phyloP scores from a whole-genome alignment of 2,329 filamentous ascomycete genomes.

The Fusarium denticulatum region DNA sequence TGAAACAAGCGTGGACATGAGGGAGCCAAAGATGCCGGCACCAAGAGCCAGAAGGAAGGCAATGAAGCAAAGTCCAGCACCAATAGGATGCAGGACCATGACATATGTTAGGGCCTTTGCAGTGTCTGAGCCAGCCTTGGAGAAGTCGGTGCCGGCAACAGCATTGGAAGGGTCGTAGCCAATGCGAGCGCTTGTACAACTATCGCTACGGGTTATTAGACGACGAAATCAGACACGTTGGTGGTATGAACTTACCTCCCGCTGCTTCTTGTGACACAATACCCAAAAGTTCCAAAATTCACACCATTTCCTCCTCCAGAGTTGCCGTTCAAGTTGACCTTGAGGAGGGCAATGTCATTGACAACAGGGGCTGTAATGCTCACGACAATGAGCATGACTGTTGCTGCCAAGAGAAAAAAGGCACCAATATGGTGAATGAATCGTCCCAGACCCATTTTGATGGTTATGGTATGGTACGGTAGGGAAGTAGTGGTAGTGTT shows the following conservation, averaged over 20 bases:
- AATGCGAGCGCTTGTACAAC: constrained; percentile 59
- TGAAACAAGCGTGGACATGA: constrained; percentile 61
- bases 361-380: constrained; percentile 69
- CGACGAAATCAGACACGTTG: background rate
- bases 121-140: constrained; percentile 54
- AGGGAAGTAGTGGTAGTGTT: background rate
- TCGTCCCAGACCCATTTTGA: constrained; percentile 58
- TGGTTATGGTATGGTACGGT: background rate
- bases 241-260: constrained; percentile 31
- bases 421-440: constrained; percentile 68
- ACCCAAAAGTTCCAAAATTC: constrained; percentile 70
- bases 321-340: constrained; percentile 57
- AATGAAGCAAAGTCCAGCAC: constrained; percentile 66
- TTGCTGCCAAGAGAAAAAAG: constrained; percentile 64
- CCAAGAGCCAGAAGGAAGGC: constrained; percentile 66
- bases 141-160: constrained; percentile 55
- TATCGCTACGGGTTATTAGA: constrained; percentile 48
- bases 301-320: constrained; percentile 53
- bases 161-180: constrained; percentile 66
- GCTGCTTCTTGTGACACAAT: constrained; percentile 54
- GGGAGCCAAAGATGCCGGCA: constrained; percentile 61
- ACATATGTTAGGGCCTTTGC: constrained; percentile 63
- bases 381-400: constrained; percentile 66
- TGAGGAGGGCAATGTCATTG: constrained; percentile 63
- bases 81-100: constrained; percentile 71